Percentiles rank a stretch among this genome's conserved stretches.
Evolutionary conservation across 768 basidiomycete species (phyloP).

Genomic region (Coprinopsis marcescibilis): DNA sequence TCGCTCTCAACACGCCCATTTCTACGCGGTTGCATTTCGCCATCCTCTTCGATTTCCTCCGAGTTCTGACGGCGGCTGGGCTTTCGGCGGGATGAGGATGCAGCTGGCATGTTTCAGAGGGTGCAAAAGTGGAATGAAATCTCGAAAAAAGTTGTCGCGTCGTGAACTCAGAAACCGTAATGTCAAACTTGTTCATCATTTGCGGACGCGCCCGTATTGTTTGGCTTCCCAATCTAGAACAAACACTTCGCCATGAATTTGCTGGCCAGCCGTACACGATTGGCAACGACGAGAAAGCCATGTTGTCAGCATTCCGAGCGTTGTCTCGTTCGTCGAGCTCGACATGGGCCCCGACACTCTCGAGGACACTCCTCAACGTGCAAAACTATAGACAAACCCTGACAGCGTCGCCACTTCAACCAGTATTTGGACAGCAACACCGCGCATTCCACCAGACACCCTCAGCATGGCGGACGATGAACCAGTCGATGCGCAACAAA

Average conservation of each 20-base stretch:
- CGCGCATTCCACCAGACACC: conserved; percentile 63
- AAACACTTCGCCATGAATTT: conserved; percentile 17
- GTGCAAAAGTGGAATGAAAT: conserved; percentile 9
- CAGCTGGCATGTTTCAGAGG: conserved; percentile 29
- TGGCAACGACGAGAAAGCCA: conserved; percentile 14
- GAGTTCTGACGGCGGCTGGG: conserved; percentile 40
- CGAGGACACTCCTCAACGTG: conserved; percentile 12
- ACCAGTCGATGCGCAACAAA: conserved; percentile 83
- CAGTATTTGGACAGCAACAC: conserved; percentile 21
- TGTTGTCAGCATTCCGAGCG: conserved; percentile 35
- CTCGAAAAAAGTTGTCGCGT: conserved; percentile 14
- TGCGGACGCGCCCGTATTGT: conserved; percentile 32
- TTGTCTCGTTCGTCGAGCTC: conserved; percentile 22
- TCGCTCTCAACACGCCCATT: conserved; percentile 38
- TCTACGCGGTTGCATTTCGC: conserved; percentile 31
- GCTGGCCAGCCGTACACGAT: conserved; percentile 3
- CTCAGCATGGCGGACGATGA: conserved; percentile 62
- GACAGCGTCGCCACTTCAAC: conserved; percentile 6
- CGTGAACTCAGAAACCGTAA: too few species aligned
- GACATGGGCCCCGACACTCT: conserved; percentile 22
- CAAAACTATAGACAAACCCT: conserved; percentile 3
- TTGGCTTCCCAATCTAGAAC: conserved; percentile 20
- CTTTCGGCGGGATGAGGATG: conserved; percentile 34
- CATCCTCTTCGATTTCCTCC: conserved; percentile 58
- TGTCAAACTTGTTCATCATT: too few species aligned